These are phyloP conservation scores for Arthrocladium fulminans DNA, from an alignment of 2,329 filamentous ascomycete genomes.

Conservation along the genomic window DNA sequence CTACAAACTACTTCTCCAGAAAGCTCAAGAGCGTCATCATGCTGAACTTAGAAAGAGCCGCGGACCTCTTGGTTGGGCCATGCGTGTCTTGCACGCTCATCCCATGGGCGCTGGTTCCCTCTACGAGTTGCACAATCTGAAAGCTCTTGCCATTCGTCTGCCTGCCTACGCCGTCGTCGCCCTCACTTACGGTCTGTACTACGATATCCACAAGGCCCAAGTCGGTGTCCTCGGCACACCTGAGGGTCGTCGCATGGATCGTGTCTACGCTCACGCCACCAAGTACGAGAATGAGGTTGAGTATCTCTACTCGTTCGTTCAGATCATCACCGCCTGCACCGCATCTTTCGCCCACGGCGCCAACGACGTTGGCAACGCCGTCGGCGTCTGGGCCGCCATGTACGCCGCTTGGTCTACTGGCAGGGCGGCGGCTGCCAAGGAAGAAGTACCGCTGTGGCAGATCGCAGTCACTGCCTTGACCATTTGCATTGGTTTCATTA, in stretches of 20 bases:
- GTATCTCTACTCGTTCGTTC: conserved; percentile 49
- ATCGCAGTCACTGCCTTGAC: conserved; percentile 57
- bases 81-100: conserved; percentile 67
- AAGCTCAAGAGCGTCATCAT: conserved; percentile 51
- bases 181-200: conserved; percentile 64
- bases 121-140: conserved; percentile 66
- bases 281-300: conserved; percentile 65
- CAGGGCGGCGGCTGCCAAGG: conserved; percentile 51
- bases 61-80: conserved; percentile 72
- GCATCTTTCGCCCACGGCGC: conserved; percentile 56
- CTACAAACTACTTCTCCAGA: conserved; percentile 55
- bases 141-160: conserved; percentile 53
- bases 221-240: conserved; percentile 61
- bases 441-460: conserved; percentile 64
- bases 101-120: conserved; percentile 62
- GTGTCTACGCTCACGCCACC: conserved; percentile 54
- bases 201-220: conserved; percentile 73
- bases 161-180: conserved; percentile 58
- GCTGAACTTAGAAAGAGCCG: conserved; percentile 53
- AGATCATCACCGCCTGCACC: conserved; percentile 45
- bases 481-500: conserved; percentile 60
- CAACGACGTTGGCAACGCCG: conserved; percentile 67
- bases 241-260: conserved; percentile 62
- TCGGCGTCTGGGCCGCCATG: conserved; percentile 61
- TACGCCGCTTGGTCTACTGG: conserved; percentile 61